Percentiles rank a stretch among this genome's conserved stretches.
phyloP scores from a whole-genome alignment of 768 basidiomycete genomes.

The Panellus pusillus region DNA sequence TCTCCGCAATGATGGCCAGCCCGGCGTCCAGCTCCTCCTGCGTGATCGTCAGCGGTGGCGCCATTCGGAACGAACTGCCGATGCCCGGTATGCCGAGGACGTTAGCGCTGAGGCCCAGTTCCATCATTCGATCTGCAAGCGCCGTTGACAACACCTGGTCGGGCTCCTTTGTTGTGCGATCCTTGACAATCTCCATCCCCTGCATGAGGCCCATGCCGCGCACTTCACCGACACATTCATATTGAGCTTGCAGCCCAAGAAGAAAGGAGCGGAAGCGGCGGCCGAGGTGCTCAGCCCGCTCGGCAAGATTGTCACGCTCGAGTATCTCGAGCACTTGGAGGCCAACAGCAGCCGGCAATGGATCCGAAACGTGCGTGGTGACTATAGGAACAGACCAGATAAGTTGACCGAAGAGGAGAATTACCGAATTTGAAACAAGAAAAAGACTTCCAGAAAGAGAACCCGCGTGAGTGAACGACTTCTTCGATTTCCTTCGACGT shows the following conservation, averaged over 20 bases:
- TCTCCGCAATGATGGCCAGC: constrained; percentile 21
- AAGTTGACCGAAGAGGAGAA: not conserved
- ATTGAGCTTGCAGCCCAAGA: constrained; percentile 20
- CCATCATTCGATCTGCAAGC: constrained; percentile 20
- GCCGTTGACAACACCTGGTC: constrained; percentile 19
- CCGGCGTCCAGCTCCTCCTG: constrained; percentile 22
- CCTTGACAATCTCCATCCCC: constrained; percentile 23
- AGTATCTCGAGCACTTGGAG: constrained; percentile 21
- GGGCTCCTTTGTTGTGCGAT: constrained; percentile 21
- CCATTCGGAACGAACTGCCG: constrained; percentile 24
- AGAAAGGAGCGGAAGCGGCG: constrained; percentile 20
- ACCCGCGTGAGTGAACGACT: constrained; percentile 19
- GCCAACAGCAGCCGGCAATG: constrained; percentile 23
- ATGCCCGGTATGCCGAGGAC: constrained; percentile 23
- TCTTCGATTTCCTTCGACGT: constrained; percentile 24
- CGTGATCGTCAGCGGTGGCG: constrained; percentile 21
- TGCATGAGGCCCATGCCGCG: constrained; percentile 24
- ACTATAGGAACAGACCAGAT: constrained; percentile 6
- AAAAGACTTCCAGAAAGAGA: constrained; percentile 21
- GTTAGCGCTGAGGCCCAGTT: constrained; percentile 24
- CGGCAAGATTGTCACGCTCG: constrained; percentile 22
- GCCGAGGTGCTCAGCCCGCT: constrained; percentile 18
- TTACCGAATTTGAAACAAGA: not conserved
- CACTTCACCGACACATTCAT: constrained; percentile 23
- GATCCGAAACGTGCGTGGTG: constrained; percentile 24